Conservation (phyloP, 2,329 filamentous ascomycete genomes). For the Aureobasidium zeae region DNA sequence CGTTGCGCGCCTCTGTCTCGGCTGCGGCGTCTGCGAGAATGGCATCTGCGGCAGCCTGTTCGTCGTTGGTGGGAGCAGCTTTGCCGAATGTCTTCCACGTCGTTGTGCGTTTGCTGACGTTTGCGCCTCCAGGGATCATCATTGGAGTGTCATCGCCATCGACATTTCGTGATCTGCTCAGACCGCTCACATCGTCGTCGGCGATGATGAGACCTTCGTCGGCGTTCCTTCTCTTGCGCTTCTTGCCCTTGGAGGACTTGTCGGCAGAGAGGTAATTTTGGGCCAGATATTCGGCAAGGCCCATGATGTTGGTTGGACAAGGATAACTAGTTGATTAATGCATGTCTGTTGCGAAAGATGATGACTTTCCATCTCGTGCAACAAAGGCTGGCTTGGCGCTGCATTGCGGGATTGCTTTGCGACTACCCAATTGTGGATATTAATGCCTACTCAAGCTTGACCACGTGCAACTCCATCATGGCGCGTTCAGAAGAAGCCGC, state of each 20-base stretch:
- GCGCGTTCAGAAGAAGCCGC: conserved; percentile 63
- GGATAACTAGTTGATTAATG: not conserved
- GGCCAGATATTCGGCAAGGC: conserved; percentile 76
- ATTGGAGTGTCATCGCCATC: conserved; percentile 43
- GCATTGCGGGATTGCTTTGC: too few relatives aligned
- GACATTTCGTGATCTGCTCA: conserved; percentile 37
- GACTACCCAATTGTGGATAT: too few relatives aligned
- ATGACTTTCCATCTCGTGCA: not conserved
- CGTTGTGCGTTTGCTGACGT: conserved; percentile 70
- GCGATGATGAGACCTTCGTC: conserved; percentile 37
- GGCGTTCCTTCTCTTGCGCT: conserved; percentile 37
- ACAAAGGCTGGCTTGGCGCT: conserved; percentile 12
- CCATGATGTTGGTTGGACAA: conserved; percentile 35
- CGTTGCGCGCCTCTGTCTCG: conserved; percentile 24
- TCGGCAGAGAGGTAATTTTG: conserved; percentile 78
- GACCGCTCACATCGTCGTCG: conserved; percentile 47
- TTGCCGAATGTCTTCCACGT: conserved; percentile 69
- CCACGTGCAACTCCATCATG: conserved; percentile 38
- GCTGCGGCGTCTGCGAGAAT: conserved; percentile 29
- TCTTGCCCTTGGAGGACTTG: conserved; percentile 41
- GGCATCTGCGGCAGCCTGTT: conserved; percentile 53
- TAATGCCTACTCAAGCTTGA: too few relatives aligned
- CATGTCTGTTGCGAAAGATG: not conserved
- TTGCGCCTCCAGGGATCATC: conserved; percentile 39
- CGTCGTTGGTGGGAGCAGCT: conserved; percentile 40